These are phyloP conservation scores for Paxillus rubicundulus DNA, from an alignment of 768 basidiomycete genomes.

Conservation along the genomic window DNA sequence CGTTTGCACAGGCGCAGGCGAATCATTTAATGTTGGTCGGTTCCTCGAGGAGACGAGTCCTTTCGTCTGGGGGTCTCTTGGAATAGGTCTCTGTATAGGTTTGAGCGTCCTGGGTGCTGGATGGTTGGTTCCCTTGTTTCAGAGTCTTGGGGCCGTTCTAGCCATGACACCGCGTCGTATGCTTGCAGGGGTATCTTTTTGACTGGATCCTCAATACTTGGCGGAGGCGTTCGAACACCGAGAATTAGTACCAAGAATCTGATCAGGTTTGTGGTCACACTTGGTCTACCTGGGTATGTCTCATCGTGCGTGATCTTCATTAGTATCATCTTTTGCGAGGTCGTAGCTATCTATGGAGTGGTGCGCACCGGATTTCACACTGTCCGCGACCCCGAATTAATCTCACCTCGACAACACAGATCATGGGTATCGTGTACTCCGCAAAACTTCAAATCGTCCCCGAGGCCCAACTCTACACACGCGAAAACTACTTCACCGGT, in stretches of 20 bases:
- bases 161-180: background rate
- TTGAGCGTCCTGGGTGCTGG: conserved; percentile 92
- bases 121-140: conserved; percentile 58
- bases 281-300: background rate
- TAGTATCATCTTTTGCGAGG: conserved; percentile 99
- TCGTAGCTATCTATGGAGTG: conserved; percentile 97
- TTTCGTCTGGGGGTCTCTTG: conserved; percentile 87
- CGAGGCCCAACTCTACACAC: conserved; percentile 72
- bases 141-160: background rate
- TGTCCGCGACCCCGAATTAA: background rate
- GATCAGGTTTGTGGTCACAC: conserved; percentile 64
- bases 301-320: background rate
- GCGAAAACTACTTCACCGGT: conserved; percentile 92
- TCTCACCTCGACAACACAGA: conserved; percentile 41
- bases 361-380: conserved; percentile 43
- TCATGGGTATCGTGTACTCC: conserved; percentile 95
- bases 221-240: conserved; percentile 91
- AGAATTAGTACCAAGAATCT: conserved; percentile 96
- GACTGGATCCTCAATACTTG: conserved; percentile 94
- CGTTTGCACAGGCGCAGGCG: conserved; percentile 63
- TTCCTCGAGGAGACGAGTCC: conserved; percentile 95
- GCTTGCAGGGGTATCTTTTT: conserved; percentile 89
- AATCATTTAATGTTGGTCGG: conserved; percentile 90
- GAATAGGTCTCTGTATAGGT: conserved; percentile 91
- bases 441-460: conserved; percentile 66